Base-by-base conservation (phyloP, 805 yeast species). In the Priceomyces melissophilus region DNA sequence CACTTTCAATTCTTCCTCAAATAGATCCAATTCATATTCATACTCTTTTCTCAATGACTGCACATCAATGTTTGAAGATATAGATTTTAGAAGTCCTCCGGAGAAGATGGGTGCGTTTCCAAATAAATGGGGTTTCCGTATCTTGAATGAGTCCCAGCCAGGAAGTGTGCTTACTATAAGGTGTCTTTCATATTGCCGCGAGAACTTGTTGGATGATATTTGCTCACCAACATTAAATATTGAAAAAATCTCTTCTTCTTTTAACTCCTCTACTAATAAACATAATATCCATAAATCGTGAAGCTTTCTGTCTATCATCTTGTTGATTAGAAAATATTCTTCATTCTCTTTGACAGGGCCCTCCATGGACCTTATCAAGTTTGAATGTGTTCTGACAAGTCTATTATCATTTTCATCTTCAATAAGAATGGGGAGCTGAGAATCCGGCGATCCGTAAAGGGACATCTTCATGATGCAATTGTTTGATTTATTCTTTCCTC, bases 381-480 rank as follows among this genome's bases (percentile, higher is more conserved):
- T 44, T 3, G 33, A 25, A 17, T 39, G 35, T 1, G 49, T 38
- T 26, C 62, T 51, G 2, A 69, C 54, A 4, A 69, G 58, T 43
- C 76, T 61, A 3, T 29, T 29, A 2, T 56, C 49, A 11, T 59
- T 49, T 17, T 52, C 62, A 46, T 72, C 80, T 49, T 82, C 87
- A 2, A 82, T 60, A 10, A 79, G 60, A 1, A 81, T 58, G 0
- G 88, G 88, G 13, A 82, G 54, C 14, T 71, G 68, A 10, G 72
- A 71, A 42, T 71, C 68, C 2, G 71, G 63, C 1, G 82, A 63
- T 1, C 82, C 76, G 32, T 69, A 67, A 39, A 70, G 68, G 1
- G 84, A 73, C 8, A 81, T 44, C 10, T 69, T 59, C 11, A 74
- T 57, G 15, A 81, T 50, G 7, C 66, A 59, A 40, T 71, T 66